Percentiles rank a stretch among this genome's conserved stretches.
Conservation (phyloP, 371 early-diverging fungal species). For the Haplosporangium sp. region DNA sequence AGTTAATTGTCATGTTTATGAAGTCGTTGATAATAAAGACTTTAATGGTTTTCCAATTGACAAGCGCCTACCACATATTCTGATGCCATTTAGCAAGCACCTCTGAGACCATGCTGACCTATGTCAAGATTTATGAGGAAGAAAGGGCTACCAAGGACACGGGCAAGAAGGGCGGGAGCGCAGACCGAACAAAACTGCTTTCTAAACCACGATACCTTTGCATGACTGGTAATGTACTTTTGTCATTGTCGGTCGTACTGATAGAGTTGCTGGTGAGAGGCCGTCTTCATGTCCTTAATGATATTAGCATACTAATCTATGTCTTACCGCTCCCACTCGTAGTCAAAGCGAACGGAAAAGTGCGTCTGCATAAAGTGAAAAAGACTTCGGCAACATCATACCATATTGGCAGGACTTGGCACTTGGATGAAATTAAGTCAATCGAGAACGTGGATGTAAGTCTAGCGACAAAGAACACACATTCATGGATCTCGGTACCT, state of each 20-base stretch:
- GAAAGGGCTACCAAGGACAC: constrained; percentile 44
- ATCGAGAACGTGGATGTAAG: constrained; percentile 69
- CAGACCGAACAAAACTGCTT: constrained; percentile 42
- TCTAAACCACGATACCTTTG: constrained; percentile 54
- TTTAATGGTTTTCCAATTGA: background rate
- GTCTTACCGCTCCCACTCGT: background rate
- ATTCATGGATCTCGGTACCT: background rate
- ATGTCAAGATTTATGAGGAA: constrained; percentile 54
- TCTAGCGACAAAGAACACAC: background rate
- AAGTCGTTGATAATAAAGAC: too few relatives aligned
- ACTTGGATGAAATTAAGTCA: constrained; percentile 66
- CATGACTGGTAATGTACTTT: constrained; percentile 45
- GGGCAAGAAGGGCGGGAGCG: constrained; percentile 37
- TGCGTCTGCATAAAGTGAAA: constrained; percentile 67
- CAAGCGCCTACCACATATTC: background rate
- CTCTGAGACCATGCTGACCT: constrained; percentile 50
- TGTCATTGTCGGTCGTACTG: background rate
- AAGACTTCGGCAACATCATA: constrained; percentile 66
- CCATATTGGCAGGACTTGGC: constrained; percentile 68
- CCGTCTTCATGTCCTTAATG: background rate
- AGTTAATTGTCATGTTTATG: too few relatives aligned
- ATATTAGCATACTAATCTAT: background rate
- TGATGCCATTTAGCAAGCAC: constrained; percentile 23
- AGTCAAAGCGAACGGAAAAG: constrained; percentile 60
- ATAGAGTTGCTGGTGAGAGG: background rate